These are phyloP conservation scores for Pseudohyphozyma bogoriensis DNA, from an alignment of 768 basidiomycete species.

Conservation along the genomic window DNA sequence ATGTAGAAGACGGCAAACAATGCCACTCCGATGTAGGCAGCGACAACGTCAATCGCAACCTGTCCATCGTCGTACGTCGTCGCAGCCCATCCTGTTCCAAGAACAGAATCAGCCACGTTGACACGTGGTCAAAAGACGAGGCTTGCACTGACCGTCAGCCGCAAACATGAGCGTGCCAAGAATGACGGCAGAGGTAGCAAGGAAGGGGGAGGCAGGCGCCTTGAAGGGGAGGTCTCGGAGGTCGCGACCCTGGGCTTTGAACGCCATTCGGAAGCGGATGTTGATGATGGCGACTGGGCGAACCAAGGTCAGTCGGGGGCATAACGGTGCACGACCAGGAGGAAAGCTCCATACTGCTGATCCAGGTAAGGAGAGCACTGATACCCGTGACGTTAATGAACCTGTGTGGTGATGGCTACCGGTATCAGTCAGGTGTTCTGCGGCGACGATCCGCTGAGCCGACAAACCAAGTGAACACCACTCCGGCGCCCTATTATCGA, in stretches of 20 bases:
- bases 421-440: no score
- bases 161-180: conserved; percentile 49
- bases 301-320: conserved; percentile 12
- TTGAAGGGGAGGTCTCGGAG: conserved; percentile 51
- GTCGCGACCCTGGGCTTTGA: conserved; percentile 46
- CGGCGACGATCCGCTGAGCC: background rate
- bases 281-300: conserved; percentile 39
- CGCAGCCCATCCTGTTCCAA: conserved; percentile 8
- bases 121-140: background rate
- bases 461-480: background rate
- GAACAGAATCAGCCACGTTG: no score
- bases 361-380: conserved; percentile 57
- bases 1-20: conserved; percentile 45
- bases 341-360: no score
- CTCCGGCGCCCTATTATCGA: conserved; percentile 50
- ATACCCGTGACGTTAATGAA: conserved; percentile 55
- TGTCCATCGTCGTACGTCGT: conserved; percentile 39
- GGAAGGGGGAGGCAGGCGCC: conserved; percentile 50
- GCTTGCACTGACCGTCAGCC: conserved; percentile 46
- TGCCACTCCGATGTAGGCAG: conserved; percentile 51
- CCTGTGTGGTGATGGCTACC: conserved; percentile 31
- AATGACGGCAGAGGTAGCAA: conserved; percentile 47
- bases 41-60: conserved; percentile 48
- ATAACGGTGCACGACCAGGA: conserved; percentile 39
- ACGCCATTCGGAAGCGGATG: conserved; percentile 56